Evolutionary conservation across 2,329 filamentous ascomycete species (phyloP), one percentile per base, ranked within the genome.

Genomic region (Alternaria arbusti): DNA sequence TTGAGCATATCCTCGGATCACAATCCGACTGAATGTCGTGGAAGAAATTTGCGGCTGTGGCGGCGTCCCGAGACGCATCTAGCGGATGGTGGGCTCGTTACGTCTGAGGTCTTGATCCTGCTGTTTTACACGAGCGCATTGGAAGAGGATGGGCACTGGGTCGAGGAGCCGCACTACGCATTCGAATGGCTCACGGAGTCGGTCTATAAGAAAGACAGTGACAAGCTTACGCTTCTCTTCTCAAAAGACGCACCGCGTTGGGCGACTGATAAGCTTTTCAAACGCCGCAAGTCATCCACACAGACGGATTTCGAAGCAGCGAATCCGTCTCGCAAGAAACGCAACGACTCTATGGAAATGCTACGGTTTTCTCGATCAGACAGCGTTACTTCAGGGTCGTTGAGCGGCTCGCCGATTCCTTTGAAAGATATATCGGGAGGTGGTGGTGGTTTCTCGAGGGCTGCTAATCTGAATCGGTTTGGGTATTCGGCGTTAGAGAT

Each of bases 81-180:
- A 1, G 69, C 63, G 8, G 40, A 64, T 2, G 63, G 67, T 22
- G 73, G 65, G 5, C 50, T 55, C 2, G 62, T 68, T 10, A 61
- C 50, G 8, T 62, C 63, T 12, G 70, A 76, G 11, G 71, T 74
- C 0, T 61, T 78, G 1, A 54, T 75, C 0, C 28, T 78, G 3
- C 64, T 78, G 3, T 78, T 78, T 51, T 78, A 76, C 56, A 77
- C 76, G 2, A 75, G 68, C 25, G 72, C 70, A 3, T 47, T 77
- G 5, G 73, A 73, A 30, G 73, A 74, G 5, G 71, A 70, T 30
- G 73, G 69, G 11, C 75, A 78, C 20, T 78, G 76, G 76, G 75
- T 78, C 3, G 74, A 78, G 55, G 76, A 78, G 46, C 75, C 75
- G 12, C 75, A 78, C 32, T 75, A 74, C 44, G 70, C 64, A 5